These are phyloP conservation scores for Medicago lupulina DNA, from an alignment of 306 rosid genomes.

Conservation along the genomic window DNA sequence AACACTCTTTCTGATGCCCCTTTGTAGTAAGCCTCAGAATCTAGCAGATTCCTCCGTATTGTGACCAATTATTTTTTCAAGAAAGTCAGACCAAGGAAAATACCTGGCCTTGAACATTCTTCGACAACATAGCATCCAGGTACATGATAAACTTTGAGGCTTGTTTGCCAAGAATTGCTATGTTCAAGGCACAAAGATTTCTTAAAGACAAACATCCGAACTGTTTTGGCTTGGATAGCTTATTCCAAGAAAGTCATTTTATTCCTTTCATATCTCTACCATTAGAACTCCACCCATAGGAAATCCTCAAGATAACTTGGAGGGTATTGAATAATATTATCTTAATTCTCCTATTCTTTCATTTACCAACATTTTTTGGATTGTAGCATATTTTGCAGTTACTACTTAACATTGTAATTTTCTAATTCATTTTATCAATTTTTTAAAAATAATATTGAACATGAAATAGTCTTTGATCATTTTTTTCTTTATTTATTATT, in stretches of 20 bases:
- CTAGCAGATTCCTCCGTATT: neutral
- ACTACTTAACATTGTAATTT: neutral
- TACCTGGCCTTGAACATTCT: neutral
- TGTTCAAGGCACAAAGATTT: neutral
- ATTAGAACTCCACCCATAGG: neutral
- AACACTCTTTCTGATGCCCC: too few relatives aligned
- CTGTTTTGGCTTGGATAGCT: neutral
- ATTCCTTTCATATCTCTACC: neutral
- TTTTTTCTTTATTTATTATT: neutral
- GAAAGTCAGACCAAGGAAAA: neutral
- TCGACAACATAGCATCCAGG: neutral
- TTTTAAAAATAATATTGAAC: neutral
- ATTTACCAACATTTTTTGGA: conserved; percentile 13
- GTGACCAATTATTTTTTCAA: neutral
- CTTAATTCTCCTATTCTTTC: neutral
- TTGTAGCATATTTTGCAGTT: neutral
- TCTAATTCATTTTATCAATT: conserved; percentile 6
- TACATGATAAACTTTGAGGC: neutral
- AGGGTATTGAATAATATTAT: neutral
- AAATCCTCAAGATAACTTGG: conserved; percentile 23
- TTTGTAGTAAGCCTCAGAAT: too few relatives aligned
- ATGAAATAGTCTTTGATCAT: neutral
- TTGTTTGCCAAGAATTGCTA: neutral
- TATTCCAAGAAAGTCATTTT: neutral
- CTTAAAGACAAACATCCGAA: neutral